These are phyloP conservation scores for Vigna radiata DNA, from an alignment of 306 rosid genomes.

Conservation along the genomic window DNA sequence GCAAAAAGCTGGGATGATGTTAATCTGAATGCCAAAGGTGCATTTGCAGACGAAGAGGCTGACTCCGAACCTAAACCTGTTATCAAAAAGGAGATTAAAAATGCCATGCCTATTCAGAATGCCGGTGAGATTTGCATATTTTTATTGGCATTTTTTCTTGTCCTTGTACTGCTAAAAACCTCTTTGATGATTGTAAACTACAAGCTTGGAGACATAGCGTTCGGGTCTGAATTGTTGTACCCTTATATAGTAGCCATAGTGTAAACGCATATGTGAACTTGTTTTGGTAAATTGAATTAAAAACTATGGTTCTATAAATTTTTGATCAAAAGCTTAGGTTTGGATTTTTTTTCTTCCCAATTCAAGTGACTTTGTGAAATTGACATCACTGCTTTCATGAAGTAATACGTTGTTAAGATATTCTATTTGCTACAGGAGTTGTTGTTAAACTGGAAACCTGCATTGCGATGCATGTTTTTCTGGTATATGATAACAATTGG, in stretches of 20 bases:
- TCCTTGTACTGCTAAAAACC: conserved; percentile 1
- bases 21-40: conserved; percentile 62
- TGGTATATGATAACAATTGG: neutral
- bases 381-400: neutral
- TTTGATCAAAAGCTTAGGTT: conserved; percentile 15
- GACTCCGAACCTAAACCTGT: conserved; percentile 69
- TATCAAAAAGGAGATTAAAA: conserved; percentile 56
- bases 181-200: conserved; percentile 34
- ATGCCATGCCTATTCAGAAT: conserved; percentile 45
- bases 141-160: conserved; percentile 12
- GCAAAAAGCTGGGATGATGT: conserved; percentile 97
- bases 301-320: conserved; percentile 19
- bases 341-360: conserved; percentile 1
- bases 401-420: conserved; percentile 4
- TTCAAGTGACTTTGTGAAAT: conserved; percentile 24
- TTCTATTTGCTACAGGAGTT: neutral
- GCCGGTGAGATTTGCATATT: conserved; percentile 55
- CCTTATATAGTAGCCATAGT: neutral
- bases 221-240: neutral
- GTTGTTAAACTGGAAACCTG: conserved; percentile 4
- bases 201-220: neutral
- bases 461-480: neutral
- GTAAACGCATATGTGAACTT: neutral
- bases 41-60: conserved; percentile 92
- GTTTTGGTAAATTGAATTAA: neutral